phyloP scores from a whole-genome alignment of 805 yeast genomes.

The Spathaspora hagerdaliae region DNA sequence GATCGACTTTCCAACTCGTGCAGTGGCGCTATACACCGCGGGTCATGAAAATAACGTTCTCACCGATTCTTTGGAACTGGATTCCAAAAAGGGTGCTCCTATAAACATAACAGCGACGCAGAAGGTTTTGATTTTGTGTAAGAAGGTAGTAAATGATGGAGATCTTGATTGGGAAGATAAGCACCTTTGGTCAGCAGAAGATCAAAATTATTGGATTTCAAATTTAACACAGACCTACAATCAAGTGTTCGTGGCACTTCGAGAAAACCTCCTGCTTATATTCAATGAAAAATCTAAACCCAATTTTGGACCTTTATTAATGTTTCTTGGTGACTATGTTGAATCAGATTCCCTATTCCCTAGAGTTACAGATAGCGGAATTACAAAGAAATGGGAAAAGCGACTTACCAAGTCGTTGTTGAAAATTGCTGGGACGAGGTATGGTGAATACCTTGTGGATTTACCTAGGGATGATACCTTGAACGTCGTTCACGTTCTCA shows the following conservation, averaged over 20 bases:
- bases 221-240: slow-evolving; percentile 44
- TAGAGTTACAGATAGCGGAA: slow-evolving; percentile 28
- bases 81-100: slow-evolving; percentile 22
- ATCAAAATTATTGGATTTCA: slow-evolving; percentile 48
- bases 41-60: slow-evolving; percentile 30
- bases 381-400: slow-evolving; percentile 46
- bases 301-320: slow-evolving; percentile 50
- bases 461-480: slow-evolving; percentile 60
- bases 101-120: slow-evolving; percentile 24
- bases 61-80: slow-evolving; percentile 21
- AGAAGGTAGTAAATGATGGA: slow-evolving; percentile 27
- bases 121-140: slow-evolving; percentile 25
- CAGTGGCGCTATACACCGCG: slow-evolving; percentile 49
- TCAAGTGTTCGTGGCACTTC: slow-evolving; percentile 43
- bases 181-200: slow-evolving; percentile 32
- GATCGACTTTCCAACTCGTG: slow-evolving; percentile 45
- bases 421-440: slow-evolving; percentile 33
- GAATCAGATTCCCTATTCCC: slow-evolving; percentile 44
- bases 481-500: slow-evolving; percentile 51
- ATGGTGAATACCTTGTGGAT: slow-evolving; percentile 34
- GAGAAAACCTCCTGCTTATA: slow-evolving; percentile 37
- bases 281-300: slow-evolving; percentile 46
- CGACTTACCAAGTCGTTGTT: slow-evolving; percentile 31
- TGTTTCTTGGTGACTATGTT: slow-evolving; percentile 47
- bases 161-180: slow-evolving; percentile 29